Conservation (phyloP, 192 early-diverging fungal genomes). For the Backusella tuberculispora region DNA sequence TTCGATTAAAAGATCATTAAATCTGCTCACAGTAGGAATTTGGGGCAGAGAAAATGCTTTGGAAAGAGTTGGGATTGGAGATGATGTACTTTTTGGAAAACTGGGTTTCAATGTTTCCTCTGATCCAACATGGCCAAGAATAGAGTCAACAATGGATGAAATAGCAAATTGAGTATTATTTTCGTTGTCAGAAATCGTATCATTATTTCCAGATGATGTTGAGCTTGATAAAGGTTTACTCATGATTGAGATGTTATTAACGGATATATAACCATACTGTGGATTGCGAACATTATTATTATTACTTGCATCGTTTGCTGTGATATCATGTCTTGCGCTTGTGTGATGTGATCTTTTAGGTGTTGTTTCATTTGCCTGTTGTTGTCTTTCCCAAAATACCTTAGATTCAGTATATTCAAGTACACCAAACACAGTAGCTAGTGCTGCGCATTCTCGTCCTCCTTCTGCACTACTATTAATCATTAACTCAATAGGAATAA, state of each 20-base stretch:
- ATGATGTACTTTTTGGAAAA: background rate
- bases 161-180: background rate
- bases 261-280: constrained; percentile 4
- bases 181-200: background rate
- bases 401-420: constrained; percentile 38
- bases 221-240: constrained; percentile 17
- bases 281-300: background rate
- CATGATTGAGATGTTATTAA: background rate
- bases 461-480: constrained; percentile 23
- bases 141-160: constrained; percentile 10
- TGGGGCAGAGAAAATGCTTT: constrained; percentile 22
- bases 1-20: constrained; percentile 24
- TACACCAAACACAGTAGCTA: constrained; percentile 42
- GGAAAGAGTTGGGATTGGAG: background rate
- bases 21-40: constrained; percentile 30
- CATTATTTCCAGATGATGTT: background rate
- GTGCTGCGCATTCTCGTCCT: constrained; percentile 34
- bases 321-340: background rate
- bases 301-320: background rate
- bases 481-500: constrained; percentile 25
- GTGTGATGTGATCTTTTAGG: background rate
- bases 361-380: background rate
- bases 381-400: constrained; percentile 34
- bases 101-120: constrained; percentile 9
- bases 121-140: constrained; percentile 9